Evolutionary conservation across 345 rosid species (phyloP), one percentile per base, ranked within the genome.

Genomic region (Citrus hindsii): DNA sequence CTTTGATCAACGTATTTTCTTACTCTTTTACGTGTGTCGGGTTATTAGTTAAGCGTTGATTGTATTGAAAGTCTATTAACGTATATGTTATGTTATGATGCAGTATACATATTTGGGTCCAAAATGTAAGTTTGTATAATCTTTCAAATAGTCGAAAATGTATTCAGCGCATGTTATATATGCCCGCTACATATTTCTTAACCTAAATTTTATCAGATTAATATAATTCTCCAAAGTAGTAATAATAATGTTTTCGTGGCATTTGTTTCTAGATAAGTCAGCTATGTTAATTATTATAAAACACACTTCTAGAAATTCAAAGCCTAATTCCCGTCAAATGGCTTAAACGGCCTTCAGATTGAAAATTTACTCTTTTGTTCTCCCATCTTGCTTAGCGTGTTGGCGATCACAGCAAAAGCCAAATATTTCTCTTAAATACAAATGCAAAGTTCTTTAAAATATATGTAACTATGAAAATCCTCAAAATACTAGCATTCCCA

Each of bases 21-120:
- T 19, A 1, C 58, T 1, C 7, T 18, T 51, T 16, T 4, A 1
- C 0, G 1, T 51, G 0, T 16, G 18, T 51, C 0, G 56, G 21
- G 56, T 16, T 18, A 46, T 3, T 46, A 46, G 0, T 46, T 46
- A 13, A 13, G 51, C 51, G 14, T 46, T 46, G 0, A 46, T 46
- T 13, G 51, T 13, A 42, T 0, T 42, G 48, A 42, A 10, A 9
- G 48, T 42, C 14, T 42, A 42, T 0, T 10, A 42, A 42, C 0
- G 0, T 42, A 10, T 9, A 42, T 42, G 48, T 3, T 10, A 0
- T 42, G 48, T 42, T 2, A 42, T 42, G 48, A 42, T 42, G 48
- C 48, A 10, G 4, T 0, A 10, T 2, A 10, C 48, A 10, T 10
- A 7, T 38, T 38, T 38, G 42, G 42, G 42, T 38, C 42, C 42